Evolutionary conservation across 2,329 filamentous ascomycete species (phyloP), one percentile per base, ranked within the genome.

Genomic region (Fusarium lateritium): DNA sequence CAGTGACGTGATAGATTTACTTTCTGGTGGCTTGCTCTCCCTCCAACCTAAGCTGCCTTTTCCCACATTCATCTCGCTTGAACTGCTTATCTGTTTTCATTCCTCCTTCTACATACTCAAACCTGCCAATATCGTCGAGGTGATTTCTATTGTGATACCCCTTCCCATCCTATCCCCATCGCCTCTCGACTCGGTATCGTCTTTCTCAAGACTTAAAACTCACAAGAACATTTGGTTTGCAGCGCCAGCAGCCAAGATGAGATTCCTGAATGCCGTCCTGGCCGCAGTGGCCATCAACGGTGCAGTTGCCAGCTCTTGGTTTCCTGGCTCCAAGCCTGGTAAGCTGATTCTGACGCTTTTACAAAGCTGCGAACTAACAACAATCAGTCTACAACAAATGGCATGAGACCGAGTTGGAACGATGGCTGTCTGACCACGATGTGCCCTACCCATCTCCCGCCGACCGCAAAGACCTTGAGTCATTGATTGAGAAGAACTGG

Each of bases 381-480:
- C 4, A 21, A 6, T 11, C n/a, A 97, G 95, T 91, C 17, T 98
- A 98, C 86, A 98, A 98, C 83, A 98, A 96, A 80, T 99, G 96
- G 96, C 95, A 98, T 76, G 91, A 98, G 85, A 97, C 93, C 22
- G 96, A 99, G 86, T 89, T 99, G 31, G 95, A 99, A 84, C 89
- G 94, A 76, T 99, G 96, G 96, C 89, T 99, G 50, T 92, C 92
- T 31, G 96, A 99, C 78, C 88, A 98, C 82, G 89, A 94, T 79
- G 86, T 99, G 60, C 94, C 95, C 11, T 94, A 98, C 79, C 94
- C 96, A n/a, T 91, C 89, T 13, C 89, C 94, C 13, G 90, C 95
- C 49, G 94, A 98, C 81, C 94, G 96, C 76, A 97, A 96, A 82
- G 94, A 97, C 72, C 90, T 99, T n/a, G 92, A 97, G 82, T 90